Conservation (phyloP, 2,329 filamentous ascomycete species). For the Anisogramma anomala region DNA sequence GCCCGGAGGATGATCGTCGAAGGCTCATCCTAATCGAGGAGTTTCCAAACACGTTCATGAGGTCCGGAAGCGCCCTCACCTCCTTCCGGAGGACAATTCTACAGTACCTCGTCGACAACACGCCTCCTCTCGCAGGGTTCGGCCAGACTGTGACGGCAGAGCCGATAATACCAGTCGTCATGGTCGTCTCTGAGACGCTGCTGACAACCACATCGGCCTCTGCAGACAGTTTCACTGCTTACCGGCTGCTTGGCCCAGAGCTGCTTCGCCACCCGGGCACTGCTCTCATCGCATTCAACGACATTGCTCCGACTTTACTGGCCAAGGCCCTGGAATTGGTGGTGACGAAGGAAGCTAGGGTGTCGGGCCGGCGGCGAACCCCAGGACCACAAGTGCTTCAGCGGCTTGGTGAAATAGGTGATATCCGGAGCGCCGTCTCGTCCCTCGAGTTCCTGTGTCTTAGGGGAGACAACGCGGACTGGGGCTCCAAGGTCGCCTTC, state of each 20-base stretch:
- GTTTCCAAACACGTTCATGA: slow-evolving; percentile 64
- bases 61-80: slow-evolving; percentile 50
- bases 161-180: slow-evolving; percentile 60
- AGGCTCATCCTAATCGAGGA: slow-evolving; percentile 68
- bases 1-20: slow-evolving; percentile 19
- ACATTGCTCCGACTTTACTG: slow-evolving; percentile 76
- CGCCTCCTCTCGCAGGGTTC: slow-evolving; percentile 41
- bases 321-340: slow-evolving; percentile 73
- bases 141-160: slow-evolving; percentile 30
- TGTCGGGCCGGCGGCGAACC: slow-evolving; percentile 62
- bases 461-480: slow-evolving; percentile 62
- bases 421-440: slow-evolving; percentile 85
- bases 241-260: slow-evolving; percentile 77
- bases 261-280: slow-evolving; percentile 72
- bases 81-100: slow-evolving; percentile 67
- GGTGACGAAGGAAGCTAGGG: slow-evolving; percentile 72
- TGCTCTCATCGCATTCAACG: slow-evolving; percentile 80
- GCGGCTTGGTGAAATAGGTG: slow-evolving; percentile 72
- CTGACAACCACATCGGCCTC: slow-evolving; percentile 74
- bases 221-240: slow-evolving; percentile 84
- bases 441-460: slow-evolving; percentile 87
- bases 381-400: slow-evolving; percentile 72
- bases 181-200: slow-evolving; percentile 85
- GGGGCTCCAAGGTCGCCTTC: slow-evolving; percentile 64
- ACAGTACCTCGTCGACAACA: slow-evolving; percentile 60